Evolutionary conservation across 2,329 filamentous ascomycete genomes (phyloP).

Genomic region (Westerdykella aurantiaca): DNA sequence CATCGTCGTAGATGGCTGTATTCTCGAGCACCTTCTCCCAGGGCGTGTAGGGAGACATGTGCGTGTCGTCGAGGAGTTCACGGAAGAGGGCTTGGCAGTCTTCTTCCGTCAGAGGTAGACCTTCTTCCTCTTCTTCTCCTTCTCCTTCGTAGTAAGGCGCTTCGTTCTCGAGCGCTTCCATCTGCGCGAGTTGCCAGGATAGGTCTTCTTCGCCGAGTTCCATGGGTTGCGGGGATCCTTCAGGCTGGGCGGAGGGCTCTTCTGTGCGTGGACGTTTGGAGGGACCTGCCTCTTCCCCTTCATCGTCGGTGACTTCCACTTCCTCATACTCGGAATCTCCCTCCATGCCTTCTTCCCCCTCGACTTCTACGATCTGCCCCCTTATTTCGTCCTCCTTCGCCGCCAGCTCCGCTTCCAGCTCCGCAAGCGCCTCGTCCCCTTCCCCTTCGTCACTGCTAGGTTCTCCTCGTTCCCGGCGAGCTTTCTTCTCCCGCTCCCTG

Average conservation of each 20-base stretch:
- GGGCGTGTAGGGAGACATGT: conserved; percentile 78
- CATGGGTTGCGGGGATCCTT: conserved; percentile 46
- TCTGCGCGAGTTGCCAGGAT: conserved; percentile 80
- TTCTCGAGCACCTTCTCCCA: conserved; percentile 90
- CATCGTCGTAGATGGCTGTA: conserved; percentile 74
- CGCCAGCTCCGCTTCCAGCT: conserved; percentile 28
- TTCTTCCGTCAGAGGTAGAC: conserved; percentile 63
- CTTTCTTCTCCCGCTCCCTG: conserved; percentile 65
- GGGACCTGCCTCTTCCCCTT: conserved; percentile 43
- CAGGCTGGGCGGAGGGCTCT: conserved; percentile 31
- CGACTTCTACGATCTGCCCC: conserved; percentile 25
- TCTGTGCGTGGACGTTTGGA: conserved; percentile 47
- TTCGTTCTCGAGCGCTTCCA: conserved; percentile 73
- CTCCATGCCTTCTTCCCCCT: conserved; percentile 39
- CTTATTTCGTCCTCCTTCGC: conserved; percentile 27
- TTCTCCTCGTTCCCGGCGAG: conserved; percentile 45
- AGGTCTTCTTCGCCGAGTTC: conserved; percentile 96
- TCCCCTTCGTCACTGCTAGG: conserved; percentile 31
- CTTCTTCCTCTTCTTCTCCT: conserved; percentile 71
- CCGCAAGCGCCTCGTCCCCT: conserved; percentile 21
- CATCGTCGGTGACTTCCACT: conserved; percentile 62
- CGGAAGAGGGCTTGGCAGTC: conserved; percentile 76
- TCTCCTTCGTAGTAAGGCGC: conserved; percentile 63
- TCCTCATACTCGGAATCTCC: conserved; percentile 73
- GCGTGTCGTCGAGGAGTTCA: conserved; percentile 76